phyloP scores from a whole-genome alignment of 192 early-diverging fungal genomes.

The Coemansia sp. region DNA sequence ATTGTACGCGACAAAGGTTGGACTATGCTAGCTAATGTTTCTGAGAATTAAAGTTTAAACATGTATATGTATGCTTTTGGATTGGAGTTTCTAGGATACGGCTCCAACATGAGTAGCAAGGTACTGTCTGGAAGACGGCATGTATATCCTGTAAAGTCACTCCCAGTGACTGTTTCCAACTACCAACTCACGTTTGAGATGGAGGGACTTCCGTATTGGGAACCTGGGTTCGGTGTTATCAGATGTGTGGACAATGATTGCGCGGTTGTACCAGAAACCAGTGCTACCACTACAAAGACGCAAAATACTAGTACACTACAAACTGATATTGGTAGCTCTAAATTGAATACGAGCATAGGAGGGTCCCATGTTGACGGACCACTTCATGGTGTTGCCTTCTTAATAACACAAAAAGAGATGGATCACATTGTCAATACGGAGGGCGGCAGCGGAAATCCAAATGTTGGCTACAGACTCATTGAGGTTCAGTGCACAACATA shows the following conservation, averaged over 20 bases:
- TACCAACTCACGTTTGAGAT: slow-evolving; percentile 54
- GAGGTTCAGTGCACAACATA: slow-evolving; percentile 37
- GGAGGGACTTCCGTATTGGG: slow-evolving; percentile 46
- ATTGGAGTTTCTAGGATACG: slow-evolving; percentile 27
- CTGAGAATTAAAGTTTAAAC: background rate
- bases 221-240: slow-evolving; percentile 52
- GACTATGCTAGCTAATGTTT: background rate
- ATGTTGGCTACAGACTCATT: slow-evolving; percentile 45
- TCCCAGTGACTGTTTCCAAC: slow-evolving; percentile 34
- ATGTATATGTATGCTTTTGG: no score
- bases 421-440: slow-evolving; percentile 49
- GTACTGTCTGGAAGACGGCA: slow-evolving; percentile 50
- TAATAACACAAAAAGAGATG: slow-evolving; percentile 40
- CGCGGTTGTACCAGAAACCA: background rate
- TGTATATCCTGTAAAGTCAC: slow-evolving; percentile 37
- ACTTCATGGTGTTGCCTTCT: slow-evolving; percentile 45
- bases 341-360: background rate
- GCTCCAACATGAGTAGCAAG: slow-evolving; percentile 50
- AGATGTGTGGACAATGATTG: slow-evolving; percentile 9
- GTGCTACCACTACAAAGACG: background rate
- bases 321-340: background rate
- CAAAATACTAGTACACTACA: background rate
- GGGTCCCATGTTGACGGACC: slow-evolving; percentile 27
- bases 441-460: slow-evolving; percentile 44
- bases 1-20: background rate